Percentiles rank a stretch among this genome's conserved stretches.
These are phyloP conservation scores for Phyllosticta ampelicida DNA, from an alignment of 2,329 filamentous ascomycete genomes.

Conservation along the genomic window DNA sequence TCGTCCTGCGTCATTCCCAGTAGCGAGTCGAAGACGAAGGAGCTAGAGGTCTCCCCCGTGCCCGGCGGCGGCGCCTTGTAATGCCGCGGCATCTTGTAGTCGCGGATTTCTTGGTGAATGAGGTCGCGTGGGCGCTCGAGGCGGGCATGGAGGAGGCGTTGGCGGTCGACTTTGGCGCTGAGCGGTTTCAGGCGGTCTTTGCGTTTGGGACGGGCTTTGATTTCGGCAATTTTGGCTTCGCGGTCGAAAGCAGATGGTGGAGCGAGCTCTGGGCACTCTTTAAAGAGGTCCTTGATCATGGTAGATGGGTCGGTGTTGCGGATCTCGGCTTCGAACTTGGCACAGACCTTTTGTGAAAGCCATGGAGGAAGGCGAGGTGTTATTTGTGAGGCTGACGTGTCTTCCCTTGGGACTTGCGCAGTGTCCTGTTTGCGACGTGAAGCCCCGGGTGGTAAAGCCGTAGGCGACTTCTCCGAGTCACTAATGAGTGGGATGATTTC, in stretches of 20 bases:
- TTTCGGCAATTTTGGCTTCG: slow-evolving; percentile 7
- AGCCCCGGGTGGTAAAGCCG: too few relatives aligned
- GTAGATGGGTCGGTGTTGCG: background rate
- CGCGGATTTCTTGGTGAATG: background rate
- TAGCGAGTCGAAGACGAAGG: background rate
- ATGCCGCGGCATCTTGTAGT: background rate
- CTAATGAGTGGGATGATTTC: too few relatives aligned
- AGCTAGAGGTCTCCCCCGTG: background rate
- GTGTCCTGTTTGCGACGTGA: too few relatives aligned
- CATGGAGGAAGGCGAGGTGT: background rate
- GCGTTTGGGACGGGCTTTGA: slow-evolving; percentile 3
- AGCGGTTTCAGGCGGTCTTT: background rate
- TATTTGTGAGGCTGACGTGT: too few relatives aligned
- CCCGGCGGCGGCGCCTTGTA: background rate
- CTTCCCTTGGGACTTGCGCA: too few relatives aligned
- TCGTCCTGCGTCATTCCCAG: background rate
- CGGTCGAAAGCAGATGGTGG: background rate
- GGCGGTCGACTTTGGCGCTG: background rate
- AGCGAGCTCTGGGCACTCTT: background rate
- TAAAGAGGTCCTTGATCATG: background rate
- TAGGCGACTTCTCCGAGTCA: too few relatives aligned
- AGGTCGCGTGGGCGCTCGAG: background rate
- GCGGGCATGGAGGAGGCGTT: background rate
- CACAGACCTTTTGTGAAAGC: background rate
- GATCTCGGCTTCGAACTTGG: background rate